These are phyloP conservation scores for Salix koriyanagi DNA, from an alignment of 345 rosid species.

Conservation along the genomic window DNA sequence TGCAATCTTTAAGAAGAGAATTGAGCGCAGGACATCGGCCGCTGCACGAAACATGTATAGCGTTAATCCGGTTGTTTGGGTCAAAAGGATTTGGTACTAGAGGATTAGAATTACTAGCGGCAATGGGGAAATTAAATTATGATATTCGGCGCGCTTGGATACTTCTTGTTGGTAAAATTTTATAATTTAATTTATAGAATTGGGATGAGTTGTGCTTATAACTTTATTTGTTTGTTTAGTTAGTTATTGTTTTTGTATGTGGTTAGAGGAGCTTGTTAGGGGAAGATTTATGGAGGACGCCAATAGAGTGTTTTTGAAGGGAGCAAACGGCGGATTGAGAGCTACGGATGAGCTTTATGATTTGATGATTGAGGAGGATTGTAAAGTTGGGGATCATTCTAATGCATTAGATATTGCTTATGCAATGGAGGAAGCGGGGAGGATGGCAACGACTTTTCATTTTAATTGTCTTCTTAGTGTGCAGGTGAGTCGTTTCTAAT, in stretches of 20 bases:
- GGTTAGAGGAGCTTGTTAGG: constrained; percentile 72
- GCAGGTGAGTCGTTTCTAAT: constrained; percentile 53
- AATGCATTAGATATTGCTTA: constrained; percentile 87
- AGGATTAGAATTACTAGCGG: constrained; percentile 74
- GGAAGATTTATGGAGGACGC: constrained; percentile 77
- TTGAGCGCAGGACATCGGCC: constrained; percentile 74
- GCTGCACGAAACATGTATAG: constrained; percentile 74
- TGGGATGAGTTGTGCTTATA: neutral
- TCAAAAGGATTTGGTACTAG: constrained; percentile 63
- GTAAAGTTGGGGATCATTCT: constrained; percentile 92
- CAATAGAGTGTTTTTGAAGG: constrained; percentile 77
- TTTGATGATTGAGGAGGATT: constrained; percentile 77
- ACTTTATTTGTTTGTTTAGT: neutral
- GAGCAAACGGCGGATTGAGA: constrained; percentile 72
- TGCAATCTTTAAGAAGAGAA: constrained; percentile 86
- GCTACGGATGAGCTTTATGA: constrained; percentile 85
- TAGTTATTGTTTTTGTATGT: neutral
- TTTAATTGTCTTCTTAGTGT: constrained; percentile 91
- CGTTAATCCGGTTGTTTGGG: constrained; percentile 64
- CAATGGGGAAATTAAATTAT: constrained; percentile 76
- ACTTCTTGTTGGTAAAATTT: constrained; percentile 67
- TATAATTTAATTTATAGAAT: too few relatives aligned
- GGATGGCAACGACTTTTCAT: constrained; percentile 91
- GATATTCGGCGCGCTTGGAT: constrained; percentile 88
- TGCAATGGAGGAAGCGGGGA: constrained; percentile 95